phyloP scores from a whole-genome alignment of 148 eudicot genomes.

The Vaccinium myrtillus region DNA sequence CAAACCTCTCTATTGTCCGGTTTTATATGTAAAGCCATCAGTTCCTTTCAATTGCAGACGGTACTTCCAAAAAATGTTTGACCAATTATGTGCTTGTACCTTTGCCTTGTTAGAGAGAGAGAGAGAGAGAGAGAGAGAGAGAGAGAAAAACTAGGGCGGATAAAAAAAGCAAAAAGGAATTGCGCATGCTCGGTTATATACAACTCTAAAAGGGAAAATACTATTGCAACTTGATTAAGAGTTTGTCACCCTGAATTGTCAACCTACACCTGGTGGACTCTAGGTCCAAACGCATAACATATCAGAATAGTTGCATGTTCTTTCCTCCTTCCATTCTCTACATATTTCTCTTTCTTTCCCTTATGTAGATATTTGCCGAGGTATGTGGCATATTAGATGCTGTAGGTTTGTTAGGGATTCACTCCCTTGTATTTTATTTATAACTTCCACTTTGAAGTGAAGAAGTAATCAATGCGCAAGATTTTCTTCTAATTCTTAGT shows the following conservation, averaged over 20 bases:
- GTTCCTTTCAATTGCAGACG: not conserved
- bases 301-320: not conserved
- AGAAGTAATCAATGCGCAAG: not conserved
- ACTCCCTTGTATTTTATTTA: too few species aligned
- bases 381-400: not conserved
- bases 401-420: not conserved
- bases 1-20: not conserved
- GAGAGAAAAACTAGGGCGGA: not conserved
- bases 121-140: too few species aligned
- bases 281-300: not conserved
- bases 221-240: not conserved
- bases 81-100: not conserved
- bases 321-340: not conserved
- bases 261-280: not conserved
- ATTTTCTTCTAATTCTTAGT: not conserved
- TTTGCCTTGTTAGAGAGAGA: not conserved
- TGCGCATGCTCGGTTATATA: not conserved
- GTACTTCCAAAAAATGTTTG: not conserved
- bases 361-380: not conserved
- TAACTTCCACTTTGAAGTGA: slow-evolving; percentile 5
- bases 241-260: not conserved
- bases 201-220: not conserved
- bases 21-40: not conserved
- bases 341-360: not conserved
- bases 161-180: not conserved